Base-by-base conservation (phyloP, 192 early-diverging fungal species). In the Haplosporangium gracile region DNA sequence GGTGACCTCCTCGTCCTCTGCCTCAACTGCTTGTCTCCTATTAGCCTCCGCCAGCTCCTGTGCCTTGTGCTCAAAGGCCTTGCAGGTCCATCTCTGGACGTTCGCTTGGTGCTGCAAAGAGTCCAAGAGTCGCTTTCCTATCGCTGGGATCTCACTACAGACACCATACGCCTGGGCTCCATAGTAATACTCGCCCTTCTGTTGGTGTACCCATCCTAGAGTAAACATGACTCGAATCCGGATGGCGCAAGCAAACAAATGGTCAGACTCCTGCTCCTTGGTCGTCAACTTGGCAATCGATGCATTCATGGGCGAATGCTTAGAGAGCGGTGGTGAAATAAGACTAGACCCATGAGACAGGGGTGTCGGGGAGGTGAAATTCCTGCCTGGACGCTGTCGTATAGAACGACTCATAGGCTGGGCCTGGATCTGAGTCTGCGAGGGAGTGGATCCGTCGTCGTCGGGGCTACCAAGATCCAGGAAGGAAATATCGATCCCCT, bases 181-280 rank as follows among this genome's bases (percentile, higher is more conserved):
- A 38, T 78, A 81, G 42, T 86, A 71, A 49, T 81, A 86, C 68
- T 86, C 79, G 51, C 79, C 79, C 72, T 77, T 81, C 34, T 79
- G 72, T 45, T 86, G 79, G 55, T 86, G 84, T 5, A 81, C 84
- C 84, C 84, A 86, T n/a, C 84, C 84, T 7, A 86, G 55, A 2
- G 84, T 86, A 53, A 70, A 86, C 84, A 86, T 77, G 72, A 78
- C 45, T 70, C 84, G 69, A 34, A 86, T 86, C 20, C 84, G 84
- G n/a, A 86, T 79, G 1, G 84, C 78, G 22, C 84, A 70, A 36
- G 79, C 80, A 57, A 77, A 55, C 24, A 65, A 22, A 53, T 57
- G 74, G 39, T 86, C 84, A 5, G 36, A 18, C 24, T 77, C 76
- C 38, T 70, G 78, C 32, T 80, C 76, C 15, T 43, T 71, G 9